Base-by-base conservation (phyloP, 2,329 filamentous ascomycete genomes). In the Stemphylium beticola region DNA sequence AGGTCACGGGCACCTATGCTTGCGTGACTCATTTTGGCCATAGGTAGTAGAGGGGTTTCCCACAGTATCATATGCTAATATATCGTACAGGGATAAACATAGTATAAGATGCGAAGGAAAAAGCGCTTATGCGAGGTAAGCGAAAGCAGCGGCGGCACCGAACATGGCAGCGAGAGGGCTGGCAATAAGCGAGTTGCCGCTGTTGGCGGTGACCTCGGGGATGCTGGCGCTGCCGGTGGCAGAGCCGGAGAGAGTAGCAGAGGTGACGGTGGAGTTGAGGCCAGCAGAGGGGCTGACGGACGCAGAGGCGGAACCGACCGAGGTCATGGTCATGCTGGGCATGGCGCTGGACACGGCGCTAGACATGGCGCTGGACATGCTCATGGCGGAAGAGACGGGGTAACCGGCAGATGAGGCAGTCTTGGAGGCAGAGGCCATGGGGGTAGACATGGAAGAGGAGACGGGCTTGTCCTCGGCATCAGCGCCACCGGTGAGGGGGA, bases 161-260 rank as follows among this genome's bases (percentile, higher is more conserved):
- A 78, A 64, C 54, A 78, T 68, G 46, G 79, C 65, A 32, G 76
- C 72, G 34, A 79, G 43, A 15, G 74, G 74, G 67, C 72, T 76
- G 48, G 67, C 62, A 41, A 69, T 61, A 46, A 71, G 64, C 45
- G 69, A 69, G 40, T 68, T 66, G 42, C 68, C 69, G 59, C 56
- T 61, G 57, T 55, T 59, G 58, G 70, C 54, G 15, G 63, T 57
- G 39, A 64, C 55, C 24, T 54, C 34, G 12, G 52, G 52, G 29
- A 49, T 17, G 58, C 57, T 43, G 53, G 49, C 34, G 36, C 53
- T 33, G 15, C 58, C 60, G 50, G 53, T 41, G 8, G 58, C 60
- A 22, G 58, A 43, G 58, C 49, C 50, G 40, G 68, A 65, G 49
- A 66, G 67, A 33, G 67, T 68, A 31, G 63, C 60, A 45, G 58